A percentile compares a stretch with the other conserved stretches of the same genome.
Evolutionary conservation across 129 eudicot species (phyloP).

Genomic region (Solidago caesia): DNA sequence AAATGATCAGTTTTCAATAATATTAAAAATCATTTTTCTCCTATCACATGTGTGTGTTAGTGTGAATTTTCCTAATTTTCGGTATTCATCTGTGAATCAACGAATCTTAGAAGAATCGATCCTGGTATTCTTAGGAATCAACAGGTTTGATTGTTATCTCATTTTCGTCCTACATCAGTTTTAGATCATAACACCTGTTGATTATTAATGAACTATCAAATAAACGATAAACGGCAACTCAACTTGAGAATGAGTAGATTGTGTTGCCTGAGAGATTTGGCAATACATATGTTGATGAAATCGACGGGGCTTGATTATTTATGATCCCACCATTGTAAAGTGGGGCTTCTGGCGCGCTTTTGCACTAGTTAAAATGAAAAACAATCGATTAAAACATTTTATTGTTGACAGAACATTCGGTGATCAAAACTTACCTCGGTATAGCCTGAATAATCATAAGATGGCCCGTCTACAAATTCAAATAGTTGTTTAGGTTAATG

Average conservation of each 20-base stretch:
- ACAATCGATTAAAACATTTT: neutral
- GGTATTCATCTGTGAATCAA: no score
- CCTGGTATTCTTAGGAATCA: no score
- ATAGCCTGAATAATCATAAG: slow-evolving; percentile 59
- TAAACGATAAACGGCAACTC: slow-evolving; percentile 25
- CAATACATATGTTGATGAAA: slow-evolving; percentile 34
- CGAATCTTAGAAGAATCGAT: no score
- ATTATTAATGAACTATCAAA: neutral
- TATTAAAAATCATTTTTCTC: no score
- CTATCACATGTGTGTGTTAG: no score
- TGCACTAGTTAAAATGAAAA: slow-evolving; percentile 38
- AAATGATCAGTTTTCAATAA: no score
- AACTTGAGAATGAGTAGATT: slow-evolving; percentile 68
- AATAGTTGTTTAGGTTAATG: neutral
- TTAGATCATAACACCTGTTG: neutral
- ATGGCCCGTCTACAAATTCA: slow-evolving; percentile 34
- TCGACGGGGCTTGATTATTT: slow-evolving; percentile 16
- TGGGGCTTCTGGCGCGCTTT: slow-evolving; percentile 42
- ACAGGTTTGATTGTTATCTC: no score
- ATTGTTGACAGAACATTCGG: neutral
- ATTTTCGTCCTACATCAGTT: neutral
- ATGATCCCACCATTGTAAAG: slow-evolving; percentile 60
- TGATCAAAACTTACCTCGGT: slow-evolving; percentile 34
- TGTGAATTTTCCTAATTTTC: no score
- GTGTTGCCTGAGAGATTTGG: slow-evolving; percentile 46